Base-by-base conservation (phyloP, 208 protist genomes). In the Trypanosoma conorhini region DNA sequence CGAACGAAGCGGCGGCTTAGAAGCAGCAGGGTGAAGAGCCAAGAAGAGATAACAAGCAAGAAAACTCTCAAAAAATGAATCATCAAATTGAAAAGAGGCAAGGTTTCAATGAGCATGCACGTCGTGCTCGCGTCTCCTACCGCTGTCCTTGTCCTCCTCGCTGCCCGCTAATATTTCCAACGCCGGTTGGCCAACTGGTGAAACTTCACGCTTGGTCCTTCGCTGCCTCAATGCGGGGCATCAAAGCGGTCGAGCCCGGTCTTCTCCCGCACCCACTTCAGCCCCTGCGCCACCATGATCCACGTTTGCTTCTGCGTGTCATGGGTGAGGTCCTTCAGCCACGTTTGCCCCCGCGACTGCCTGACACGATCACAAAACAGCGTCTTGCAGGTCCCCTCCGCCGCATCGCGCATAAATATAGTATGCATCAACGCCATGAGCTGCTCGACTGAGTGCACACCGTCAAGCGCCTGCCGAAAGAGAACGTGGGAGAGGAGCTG, bases 401-500 rank as follows among this genome's bases (percentile, higher is more conserved):
- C 17, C 15, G 57, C 30, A 54, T 67, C 61, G 7, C 74, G 60
- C 62, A 79, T 73, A 44, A 79, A 69, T 19, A 62, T 70, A 56
- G 31, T 57, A 21, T 70, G 42, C 67, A 79, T 74, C 28, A 79
- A 67, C 24, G 44, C 40, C 4, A 33, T 55, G 4, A 79, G 62
- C 10, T 66, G 48, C n/a, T 70, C 67, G 8, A 70, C 17, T 26
- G 59, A 69, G 2, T 22, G 21, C 24, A 79, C 66, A 21, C 59
- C 74, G 55, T 79, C 67, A 19, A 79, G 54, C 0, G 67, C 74
- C 31, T 44, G 31, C 35, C 77, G 86, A 51, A 81, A 80, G 15
- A 90, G 83, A 22, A 78, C 79, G 72, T 89, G 88, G 17, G 81
- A 79, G 70, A 82, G 83, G 4, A 95, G 60, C 40, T 88, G 76